These are phyloP conservation scores for Cercospora canescens DNA, from an alignment of 2,329 filamentous ascomycete genomes.

Conservation along the genomic window DNA sequence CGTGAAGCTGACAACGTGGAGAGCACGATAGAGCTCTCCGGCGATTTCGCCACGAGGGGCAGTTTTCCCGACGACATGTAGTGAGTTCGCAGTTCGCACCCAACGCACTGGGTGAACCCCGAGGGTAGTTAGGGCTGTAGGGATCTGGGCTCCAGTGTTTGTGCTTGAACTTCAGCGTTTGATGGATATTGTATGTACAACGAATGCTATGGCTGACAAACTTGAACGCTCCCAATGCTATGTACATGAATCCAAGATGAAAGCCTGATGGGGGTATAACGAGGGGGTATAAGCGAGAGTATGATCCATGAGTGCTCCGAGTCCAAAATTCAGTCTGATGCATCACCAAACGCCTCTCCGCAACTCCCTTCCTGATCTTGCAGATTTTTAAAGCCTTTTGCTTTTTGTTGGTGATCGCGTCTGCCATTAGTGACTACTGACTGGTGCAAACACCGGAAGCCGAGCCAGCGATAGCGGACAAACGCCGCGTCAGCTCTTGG, in stretches of 20 bases:
- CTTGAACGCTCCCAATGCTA: neutral
- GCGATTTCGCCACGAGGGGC: neutral
- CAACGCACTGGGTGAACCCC: neutral
- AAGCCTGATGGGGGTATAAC: neutral
- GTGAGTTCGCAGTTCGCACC: neutral
- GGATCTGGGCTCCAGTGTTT: neutral
- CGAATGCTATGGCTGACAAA: neutral
- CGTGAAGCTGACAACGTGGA: neutral
- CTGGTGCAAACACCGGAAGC: neutral
- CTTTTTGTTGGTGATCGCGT: neutral
- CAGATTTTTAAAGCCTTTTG: neutral
- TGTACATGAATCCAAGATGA: neutral
- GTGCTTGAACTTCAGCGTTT: neutral
- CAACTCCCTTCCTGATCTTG: neutral
- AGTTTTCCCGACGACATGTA: neutral
- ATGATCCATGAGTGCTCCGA: neutral
- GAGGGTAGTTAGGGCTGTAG: neutral
- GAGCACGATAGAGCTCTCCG: neutral
- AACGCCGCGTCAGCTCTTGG: slow-evolving; percentile 5
- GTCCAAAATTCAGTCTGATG: neutral
- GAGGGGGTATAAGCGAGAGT: neutral
- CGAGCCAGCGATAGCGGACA: slow-evolving; percentile 6
- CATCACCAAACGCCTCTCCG: neutral
- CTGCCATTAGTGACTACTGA: neutral
- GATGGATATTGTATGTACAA: neutral